Conservation (phyloP, 805 yeast genomes). For the Candida bentonensis region DNA sequence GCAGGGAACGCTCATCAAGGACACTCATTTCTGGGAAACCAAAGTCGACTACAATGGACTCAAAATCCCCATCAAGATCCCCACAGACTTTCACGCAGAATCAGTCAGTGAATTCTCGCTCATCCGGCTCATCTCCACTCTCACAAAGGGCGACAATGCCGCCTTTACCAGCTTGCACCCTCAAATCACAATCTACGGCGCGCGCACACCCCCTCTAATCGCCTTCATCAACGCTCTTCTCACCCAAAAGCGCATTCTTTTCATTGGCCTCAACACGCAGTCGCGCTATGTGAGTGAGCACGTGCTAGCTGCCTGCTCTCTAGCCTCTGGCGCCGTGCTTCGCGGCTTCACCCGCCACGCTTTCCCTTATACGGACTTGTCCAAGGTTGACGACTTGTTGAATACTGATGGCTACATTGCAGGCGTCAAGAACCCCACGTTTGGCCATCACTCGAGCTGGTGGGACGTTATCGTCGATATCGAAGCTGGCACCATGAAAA, state of each 20-base stretch:
- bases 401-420: slow-evolving; percentile 38
- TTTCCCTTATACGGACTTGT: slow-evolving; percentile 43
- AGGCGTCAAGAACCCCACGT: slow-evolving; percentile 48
- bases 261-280: slow-evolving; percentile 36
- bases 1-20: slow-evolving; percentile 6
- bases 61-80: slow-evolving; percentile 20
- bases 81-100: slow-evolving; percentile 18
- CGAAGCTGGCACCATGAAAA: slow-evolving; percentile 26
- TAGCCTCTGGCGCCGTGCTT: slow-evolving; percentile 41
- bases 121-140: slow-evolving; percentile 17
- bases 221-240: slow-evolving; percentile 37
- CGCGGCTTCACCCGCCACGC: slow-evolving; percentile 34
- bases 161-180: slow-evolving; percentile 23
- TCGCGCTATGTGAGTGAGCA: slow-evolving; percentile 38
- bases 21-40: slow-evolving; percentile 20
- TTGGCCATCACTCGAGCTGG: slow-evolving; percentile 36
- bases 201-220: slow-evolving; percentile 39
- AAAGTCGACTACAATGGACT: slow-evolving; percentile 14
- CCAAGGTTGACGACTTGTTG: slow-evolving; percentile 36
- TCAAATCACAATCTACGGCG: slow-evolving; percentile 39
- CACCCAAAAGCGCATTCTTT: slow-evolving; percentile 36
- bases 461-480: slow-evolving; percentile 45
- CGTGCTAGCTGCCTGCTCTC: slow-evolving; percentile 32
- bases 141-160: slow-evolving; percentile 12
- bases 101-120: slow-evolving; percentile 20